Evolutionary conservation across 2,329 filamentous ascomycete genomes (phyloP).

Genomic region (Fonsecaea multimorphosa): DNA sequence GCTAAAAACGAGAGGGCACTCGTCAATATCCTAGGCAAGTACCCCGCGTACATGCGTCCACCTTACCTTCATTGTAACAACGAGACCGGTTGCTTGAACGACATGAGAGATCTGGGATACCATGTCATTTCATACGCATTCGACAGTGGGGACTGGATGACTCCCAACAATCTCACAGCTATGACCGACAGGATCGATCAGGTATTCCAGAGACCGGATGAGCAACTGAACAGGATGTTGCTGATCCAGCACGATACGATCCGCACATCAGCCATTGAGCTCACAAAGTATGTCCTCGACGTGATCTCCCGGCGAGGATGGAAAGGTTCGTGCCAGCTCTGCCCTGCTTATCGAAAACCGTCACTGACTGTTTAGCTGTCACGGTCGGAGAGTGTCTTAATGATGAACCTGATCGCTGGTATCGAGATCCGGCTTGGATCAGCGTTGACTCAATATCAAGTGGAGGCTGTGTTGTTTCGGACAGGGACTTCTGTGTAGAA

Average conservation of each 20-base stretch:
- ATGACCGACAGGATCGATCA: constrained; percentile 30
- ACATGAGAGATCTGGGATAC: constrained; percentile 56
- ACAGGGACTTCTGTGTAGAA: constrained; percentile 15
- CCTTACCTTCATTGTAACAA: constrained; percentile 54
- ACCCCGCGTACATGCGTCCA: constrained; percentile 61
- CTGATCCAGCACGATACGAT: constrained; percentile 36
- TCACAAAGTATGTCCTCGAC: constrained; percentile 31
- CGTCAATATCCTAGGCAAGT: constrained; percentile 55
- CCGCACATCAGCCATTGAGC: constrained; percentile 27
- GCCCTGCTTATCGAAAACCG: constrained; percentile 28
- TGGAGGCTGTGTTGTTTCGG: constrained; percentile 24
- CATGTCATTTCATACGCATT: constrained; percentile 56
- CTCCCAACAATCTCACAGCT: constrained; percentile 25
- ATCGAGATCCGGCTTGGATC: constrained; percentile 42
- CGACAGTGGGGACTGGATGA: constrained; percentile 55
- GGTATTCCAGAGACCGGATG: constrained; percentile 9
- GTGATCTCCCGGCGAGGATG: constrained; percentile 21
- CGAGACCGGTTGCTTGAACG: constrained; percentile 48
- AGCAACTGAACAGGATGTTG: constrained; percentile 23
- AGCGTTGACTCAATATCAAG: constrained; percentile 17
- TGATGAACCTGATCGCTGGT: constrained; percentile 50
- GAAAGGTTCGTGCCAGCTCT: constrained; percentile 22
- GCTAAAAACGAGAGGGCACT: constrained; percentile 56
- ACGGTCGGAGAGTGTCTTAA: constrained; percentile 53
- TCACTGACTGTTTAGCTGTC: constrained; percentile 43